Conservation (phyloP, 352 stramenopile genomes). For the Bremia lactucae region DNA sequence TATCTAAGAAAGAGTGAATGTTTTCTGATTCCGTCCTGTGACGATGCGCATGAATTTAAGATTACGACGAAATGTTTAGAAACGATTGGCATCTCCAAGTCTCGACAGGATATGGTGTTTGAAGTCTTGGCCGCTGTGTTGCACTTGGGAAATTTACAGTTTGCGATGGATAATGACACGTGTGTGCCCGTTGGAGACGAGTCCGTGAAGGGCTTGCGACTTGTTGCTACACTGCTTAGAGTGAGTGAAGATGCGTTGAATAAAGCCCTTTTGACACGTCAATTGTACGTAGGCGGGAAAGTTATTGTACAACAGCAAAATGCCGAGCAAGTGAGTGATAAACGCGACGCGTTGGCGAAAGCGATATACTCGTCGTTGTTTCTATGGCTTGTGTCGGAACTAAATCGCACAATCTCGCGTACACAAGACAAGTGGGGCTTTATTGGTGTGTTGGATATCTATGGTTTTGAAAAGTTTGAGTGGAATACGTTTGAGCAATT, state of each 20-base stretch:
- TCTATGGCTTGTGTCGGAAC: constrained; percentile 81
- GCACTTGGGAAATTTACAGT: constrained; percentile 83
- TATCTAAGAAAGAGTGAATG: constrained; percentile 85
- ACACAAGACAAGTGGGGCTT: constrained; percentile 81
- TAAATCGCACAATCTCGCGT: constrained; percentile 85
- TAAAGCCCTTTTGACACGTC: constrained; percentile 67
- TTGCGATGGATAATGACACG: constrained; percentile 72
- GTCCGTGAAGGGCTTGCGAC: constrained; percentile 32
- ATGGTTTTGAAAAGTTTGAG: constrained; percentile 95
- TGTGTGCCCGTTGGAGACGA: constrained; percentile 48
- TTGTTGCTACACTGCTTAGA: constrained; percentile 65
- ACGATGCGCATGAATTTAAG: constrained; percentile 78
- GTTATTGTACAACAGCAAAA: constrained; percentile 86
- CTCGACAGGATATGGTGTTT: constrained; percentile 77
- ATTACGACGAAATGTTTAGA: constrained; percentile 79
- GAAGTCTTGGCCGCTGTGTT: constrained; percentile 78
- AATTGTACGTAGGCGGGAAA: constrained; percentile 83
- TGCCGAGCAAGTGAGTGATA: constrained; percentile 79
- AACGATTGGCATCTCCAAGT: constrained; percentile 80
- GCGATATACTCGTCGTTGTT: constrained; percentile 90
- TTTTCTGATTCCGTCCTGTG: constrained; percentile 57
- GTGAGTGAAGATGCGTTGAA: constrained; percentile 67
- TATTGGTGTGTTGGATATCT: constrained; percentile 96
- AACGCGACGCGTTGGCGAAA: constrained; percentile 86
- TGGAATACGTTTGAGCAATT: constrained; percentile 94